Evolutionary conservation across 768 basidiomycete genomes (phyloP).

Genomic region (Wakefieldia striispora): DNA sequence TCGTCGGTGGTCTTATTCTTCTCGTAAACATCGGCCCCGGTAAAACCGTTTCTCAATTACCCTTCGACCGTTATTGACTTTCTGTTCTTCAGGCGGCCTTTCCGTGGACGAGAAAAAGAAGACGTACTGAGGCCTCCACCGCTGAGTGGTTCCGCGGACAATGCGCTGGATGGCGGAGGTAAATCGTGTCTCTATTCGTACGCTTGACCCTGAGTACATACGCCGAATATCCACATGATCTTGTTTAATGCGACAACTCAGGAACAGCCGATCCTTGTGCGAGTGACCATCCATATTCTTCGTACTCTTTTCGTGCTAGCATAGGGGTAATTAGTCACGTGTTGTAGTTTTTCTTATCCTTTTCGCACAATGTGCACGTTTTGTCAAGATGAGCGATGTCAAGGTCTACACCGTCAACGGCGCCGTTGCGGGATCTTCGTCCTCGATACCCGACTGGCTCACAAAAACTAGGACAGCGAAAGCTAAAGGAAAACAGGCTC

Average conservation of each 20-base stretch:
- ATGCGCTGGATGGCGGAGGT: conserved; percentile 4
- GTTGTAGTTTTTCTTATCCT: background rate
- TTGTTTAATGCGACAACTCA: conserved; percentile 7
- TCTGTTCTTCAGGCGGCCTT: conserved; percentile 64
- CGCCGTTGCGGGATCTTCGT: conserved; percentile 79
- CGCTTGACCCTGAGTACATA: conserved; percentile 18
- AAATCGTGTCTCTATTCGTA: conserved; percentile 2
- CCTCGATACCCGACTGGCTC: conserved; percentile 94
- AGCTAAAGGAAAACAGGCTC: conserved; percentile 56
- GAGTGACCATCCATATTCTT: no score
- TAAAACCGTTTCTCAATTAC: conserved; percentile 28
- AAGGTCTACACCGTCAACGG: conserved; percentile 98
- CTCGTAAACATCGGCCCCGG: conserved; percentile 98
- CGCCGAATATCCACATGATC: conserved; percentile 14
- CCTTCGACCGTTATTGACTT: background rate
- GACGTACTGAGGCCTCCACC: conserved; percentile 52
- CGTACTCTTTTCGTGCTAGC: no score
- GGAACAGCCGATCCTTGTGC: background rate
- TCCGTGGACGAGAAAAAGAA: conserved; percentile 99
- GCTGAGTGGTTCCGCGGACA: background rate
- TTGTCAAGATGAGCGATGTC: conserved; percentile 39
- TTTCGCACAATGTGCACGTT: background rate
- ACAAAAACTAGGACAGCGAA: conserved; percentile 62
- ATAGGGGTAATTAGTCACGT: conserved; percentile 20
- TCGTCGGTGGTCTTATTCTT: conserved; percentile 95